These are phyloP conservation scores for Penicillium atrosanguineum DNA, from an alignment of 495 filamentous ascomycete species.

Conservation along the genomic window DNA sequence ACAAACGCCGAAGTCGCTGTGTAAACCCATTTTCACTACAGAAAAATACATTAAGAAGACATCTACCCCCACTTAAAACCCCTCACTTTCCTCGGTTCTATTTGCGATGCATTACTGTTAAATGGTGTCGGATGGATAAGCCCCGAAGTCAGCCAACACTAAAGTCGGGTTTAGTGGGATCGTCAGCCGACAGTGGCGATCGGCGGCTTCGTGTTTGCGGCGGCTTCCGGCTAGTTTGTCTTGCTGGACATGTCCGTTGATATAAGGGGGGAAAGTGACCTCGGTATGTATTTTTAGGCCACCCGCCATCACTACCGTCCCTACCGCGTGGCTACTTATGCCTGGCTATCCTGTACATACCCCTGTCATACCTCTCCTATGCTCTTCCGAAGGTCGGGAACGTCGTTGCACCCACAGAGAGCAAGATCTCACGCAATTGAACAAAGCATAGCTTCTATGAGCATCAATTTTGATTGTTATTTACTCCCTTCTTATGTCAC, in stretches of 20 bases:
- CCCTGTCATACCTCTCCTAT: neutral
- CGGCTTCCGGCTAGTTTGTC: neutral
- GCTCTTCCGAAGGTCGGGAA: neutral
- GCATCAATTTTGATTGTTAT: neutral
- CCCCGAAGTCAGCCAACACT: conserved; percentile 17
- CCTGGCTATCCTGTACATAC: neutral
- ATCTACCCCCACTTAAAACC: neutral
- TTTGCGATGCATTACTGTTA: neutral
- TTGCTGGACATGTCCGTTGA: neutral
- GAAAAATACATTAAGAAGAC: neutral
- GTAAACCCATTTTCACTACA: neutral
- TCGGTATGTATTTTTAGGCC: neutral
- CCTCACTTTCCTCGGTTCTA: neutral
- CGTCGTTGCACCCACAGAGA: neutral
- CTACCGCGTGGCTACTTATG: neutral
- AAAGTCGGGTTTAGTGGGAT: conserved; percentile 9
- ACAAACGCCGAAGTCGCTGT: conserved; percentile 9
- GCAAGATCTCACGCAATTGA: neutral
- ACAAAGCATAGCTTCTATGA: neutral
- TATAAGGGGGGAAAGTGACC: neutral
- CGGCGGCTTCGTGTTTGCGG: neutral
- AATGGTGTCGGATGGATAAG: conserved; percentile 7
- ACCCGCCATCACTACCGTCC: neutral
- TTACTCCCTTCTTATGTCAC: neutral
- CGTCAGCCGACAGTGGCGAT: neutral